Conservation (phyloP, 2,329 filamentous ascomycete species). For the Alternaria metachromatica region DNA sequence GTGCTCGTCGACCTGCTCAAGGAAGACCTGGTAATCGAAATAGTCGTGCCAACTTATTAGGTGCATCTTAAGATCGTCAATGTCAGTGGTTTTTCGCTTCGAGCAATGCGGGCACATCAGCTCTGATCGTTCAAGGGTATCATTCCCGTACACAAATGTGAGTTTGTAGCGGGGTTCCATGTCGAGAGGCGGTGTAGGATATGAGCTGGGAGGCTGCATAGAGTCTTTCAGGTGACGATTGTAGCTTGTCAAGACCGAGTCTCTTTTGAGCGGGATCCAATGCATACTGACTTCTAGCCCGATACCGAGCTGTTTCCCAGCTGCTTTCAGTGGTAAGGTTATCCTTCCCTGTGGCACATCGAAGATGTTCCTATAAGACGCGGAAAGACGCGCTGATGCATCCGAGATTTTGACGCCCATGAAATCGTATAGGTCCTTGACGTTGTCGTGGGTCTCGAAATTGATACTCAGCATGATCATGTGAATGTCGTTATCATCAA, state of each 20-base stretch:
- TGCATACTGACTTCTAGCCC: constrained; percentile 30
- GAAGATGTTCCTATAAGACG: constrained; percentile 41
- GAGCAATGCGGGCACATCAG: constrained; percentile 30
- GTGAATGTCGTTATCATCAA: constrained; percentile 2
- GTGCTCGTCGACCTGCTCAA: constrained; percentile 12
- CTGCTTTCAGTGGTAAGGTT: constrained; percentile 17
- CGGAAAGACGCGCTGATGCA: constrained; percentile 22
- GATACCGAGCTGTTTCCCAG: constrained; percentile 22
- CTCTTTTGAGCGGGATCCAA: constrained; percentile 19
- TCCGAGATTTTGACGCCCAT: constrained; percentile 18
- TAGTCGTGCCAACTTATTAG: constrained; percentile 44
- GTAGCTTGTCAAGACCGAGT: constrained; percentile 27
- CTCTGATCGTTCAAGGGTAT: constrained; percentile 10
- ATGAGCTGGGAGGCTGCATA: constrained; percentile 1
- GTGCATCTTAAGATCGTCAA: constrained; percentile 45
- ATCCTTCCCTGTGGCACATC: constrained; percentile 19
- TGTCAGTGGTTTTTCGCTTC: constrained; percentile 5
- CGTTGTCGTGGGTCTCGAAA: constrained; percentile 24
- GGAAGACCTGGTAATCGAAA: constrained; percentile 32
- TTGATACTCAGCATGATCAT: constrained; percentile 28
- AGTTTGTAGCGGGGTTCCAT: constrained; percentile 21
- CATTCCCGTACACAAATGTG: constrained; percentile 20
- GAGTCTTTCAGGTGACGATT: constrained; percentile 27
- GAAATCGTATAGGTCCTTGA: constrained; percentile 31
- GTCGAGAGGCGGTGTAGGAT: constrained; percentile 13